phyloP scores from a whole-genome alignment of 2,329 filamentous ascomycete species.

The Gnomoniopsis sp. region DNA sequence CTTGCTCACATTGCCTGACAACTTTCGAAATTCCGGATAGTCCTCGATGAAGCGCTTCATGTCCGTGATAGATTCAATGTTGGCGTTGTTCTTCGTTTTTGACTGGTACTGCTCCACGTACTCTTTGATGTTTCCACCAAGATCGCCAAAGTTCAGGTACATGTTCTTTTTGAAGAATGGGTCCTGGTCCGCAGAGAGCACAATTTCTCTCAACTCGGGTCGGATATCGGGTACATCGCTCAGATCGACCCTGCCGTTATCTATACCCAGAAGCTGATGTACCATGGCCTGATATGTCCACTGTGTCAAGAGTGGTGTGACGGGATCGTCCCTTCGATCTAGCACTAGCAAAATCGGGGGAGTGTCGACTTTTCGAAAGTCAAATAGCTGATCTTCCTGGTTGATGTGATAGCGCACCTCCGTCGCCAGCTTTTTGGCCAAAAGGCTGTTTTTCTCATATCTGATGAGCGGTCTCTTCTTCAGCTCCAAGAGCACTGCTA shows the following conservation, averaged over 20 bases:
- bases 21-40: conserved; percentile 94
- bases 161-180: conserved; percentile 99
- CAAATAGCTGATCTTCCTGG: conserved; percentile 94
- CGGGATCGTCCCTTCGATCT: conserved; percentile 88
- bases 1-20: conserved; percentile 97
- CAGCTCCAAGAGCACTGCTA: conserved; percentile 79
- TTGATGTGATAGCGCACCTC: conserved; percentile 91
- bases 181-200: conserved; percentile 93
- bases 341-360: conserved; percentile 87
- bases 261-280: conserved; percentile 89
- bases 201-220: conserved; percentile 88
- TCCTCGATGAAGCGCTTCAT: conserved; percentile 99
- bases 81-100: conserved; percentile 93
- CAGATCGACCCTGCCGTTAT: conserved; percentile 90
- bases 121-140: conserved; percentile 94
- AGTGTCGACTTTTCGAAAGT: conserved; percentile 92
- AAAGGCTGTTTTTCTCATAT: conserved; percentile 84
- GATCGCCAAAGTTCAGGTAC: conserved; percentile 95
- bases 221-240: conserved; percentile 79
- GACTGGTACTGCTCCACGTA: conserved; percentile 98
- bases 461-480: conserved; percentile 97
- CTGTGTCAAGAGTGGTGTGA: conserved; percentile 90
- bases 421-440: conserved; percentile 89
- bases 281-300: conserved; percentile 99
- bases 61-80: conserved; percentile 94